Evolutionary conservation across 148 eudicot genomes (phyloP), one percentile per base, ranked within the genome.

Genomic region (Linanthus parryae): DNA sequence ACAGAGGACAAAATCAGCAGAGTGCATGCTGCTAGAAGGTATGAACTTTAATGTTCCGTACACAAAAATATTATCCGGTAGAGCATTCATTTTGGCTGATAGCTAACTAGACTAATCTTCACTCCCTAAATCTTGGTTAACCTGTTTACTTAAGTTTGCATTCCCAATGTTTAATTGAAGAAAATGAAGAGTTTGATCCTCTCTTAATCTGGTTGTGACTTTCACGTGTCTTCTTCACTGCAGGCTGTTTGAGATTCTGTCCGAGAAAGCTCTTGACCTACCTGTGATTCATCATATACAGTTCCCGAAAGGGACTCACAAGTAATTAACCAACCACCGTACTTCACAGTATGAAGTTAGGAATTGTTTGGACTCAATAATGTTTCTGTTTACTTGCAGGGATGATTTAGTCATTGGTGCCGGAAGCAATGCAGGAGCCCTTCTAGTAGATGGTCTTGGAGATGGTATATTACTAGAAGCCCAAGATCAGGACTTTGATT

Each of bases 381-480:
- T n/a, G n/a, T n/a, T 36, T 72, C 15, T 52, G 19, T 30, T 19
- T 59, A 31, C 57, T 54, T 57, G 59, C 68, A 87, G 99, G 80
- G 99, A 92, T 39, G 99, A 87, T 59, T 70, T 92, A 52, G 99
- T 92, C 38, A 92, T 92, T 52, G 74, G 74, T 50, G 88, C 99
- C 51, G 96, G 99, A 52, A 72, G 84, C 57, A 87, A 88, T 71
- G 94, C 85, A 3, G 99, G 99, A 59, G 82, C 84, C 44, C 96
- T 92, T 72, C 77, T 92, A 58, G 99, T 92, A 33, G 99, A 92
- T 61, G 99, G 99, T 33, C 82, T 92, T 12, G 99, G 99, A 54
- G 99, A 92, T 51, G 99, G 99, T 52, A 50, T 92, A 44, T 72
- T 92, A 51, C 57, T 92, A 66, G 99, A 92, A 68, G 85, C 99